phyloP scores from a whole-genome alignment of 306 rosid species.

The Prunus davidiana region DNA sequence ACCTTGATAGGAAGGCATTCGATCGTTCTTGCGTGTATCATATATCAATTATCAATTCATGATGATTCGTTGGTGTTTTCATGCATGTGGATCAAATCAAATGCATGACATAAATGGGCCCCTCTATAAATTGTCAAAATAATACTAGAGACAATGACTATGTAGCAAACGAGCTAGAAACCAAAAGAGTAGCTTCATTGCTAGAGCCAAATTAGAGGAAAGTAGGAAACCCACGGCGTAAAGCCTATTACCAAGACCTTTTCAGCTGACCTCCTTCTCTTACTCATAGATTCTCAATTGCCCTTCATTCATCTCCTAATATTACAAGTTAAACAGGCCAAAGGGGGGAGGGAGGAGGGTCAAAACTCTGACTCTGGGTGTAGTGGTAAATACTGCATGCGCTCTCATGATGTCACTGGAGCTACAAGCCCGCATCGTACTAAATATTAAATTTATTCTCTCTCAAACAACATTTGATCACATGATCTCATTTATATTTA shows the following conservation, averaged over 20 bases:
- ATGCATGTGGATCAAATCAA: conserved; percentile 41
- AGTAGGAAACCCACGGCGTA: conserved; percentile 16
- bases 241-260: conserved; percentile 19
- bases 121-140: conserved; percentile 21
- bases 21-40: neutral
- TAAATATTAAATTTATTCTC: neutral
- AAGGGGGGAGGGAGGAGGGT: neutral
- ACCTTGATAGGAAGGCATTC: neutral
- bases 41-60: neutral
- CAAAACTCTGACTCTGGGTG: neutral
- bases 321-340: neutral
- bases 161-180: conserved; percentile 25
- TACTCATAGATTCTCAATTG: conserved; percentile 9
- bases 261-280: conserved; percentile 7
- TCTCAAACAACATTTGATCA: neutral
- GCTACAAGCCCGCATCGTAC: neutral
- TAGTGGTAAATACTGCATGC: neutral
- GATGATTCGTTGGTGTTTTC: conserved; percentile 15
- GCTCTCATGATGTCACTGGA: neutral
- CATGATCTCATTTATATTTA: neutral
- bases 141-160: conserved; percentile 15
- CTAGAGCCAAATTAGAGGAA: conserved; percentile 36
- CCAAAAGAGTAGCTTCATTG: conserved; percentile 40
- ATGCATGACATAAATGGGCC: conserved; percentile 38
- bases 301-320: neutral